These are phyloP conservation scores for Endocalyx cinctus DNA, from an alignment of 2,329 filamentous ascomycete genomes.

Conservation along the genomic window DNA sequence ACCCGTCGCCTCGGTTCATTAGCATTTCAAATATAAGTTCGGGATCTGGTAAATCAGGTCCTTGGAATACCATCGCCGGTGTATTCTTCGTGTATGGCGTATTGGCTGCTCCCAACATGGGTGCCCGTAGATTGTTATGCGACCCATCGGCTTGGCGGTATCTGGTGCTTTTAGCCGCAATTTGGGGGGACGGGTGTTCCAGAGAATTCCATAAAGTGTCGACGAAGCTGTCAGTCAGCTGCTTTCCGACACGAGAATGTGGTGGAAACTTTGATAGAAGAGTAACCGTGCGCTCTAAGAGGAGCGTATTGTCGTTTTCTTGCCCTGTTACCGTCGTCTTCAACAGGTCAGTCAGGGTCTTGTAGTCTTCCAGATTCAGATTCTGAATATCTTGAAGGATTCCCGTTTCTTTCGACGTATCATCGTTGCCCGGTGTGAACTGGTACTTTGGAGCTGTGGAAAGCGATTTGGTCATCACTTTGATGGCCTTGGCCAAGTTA, in stretches of 20 bases:
- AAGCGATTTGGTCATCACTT: no score
- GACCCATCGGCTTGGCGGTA: slow-evolving; percentile 23
- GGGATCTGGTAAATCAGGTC: slow-evolving; percentile 24
- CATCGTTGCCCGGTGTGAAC: no score
- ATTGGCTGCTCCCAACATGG: slow-evolving; percentile 26
- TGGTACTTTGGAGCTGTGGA: no score
- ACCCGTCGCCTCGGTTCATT: slow-evolving; percentile 20
- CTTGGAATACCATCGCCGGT: slow-evolving; percentile 16
- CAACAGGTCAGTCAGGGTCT: no score
- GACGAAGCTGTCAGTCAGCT: slow-evolving; percentile 14
- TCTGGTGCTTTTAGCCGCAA: slow-evolving; percentile 3
- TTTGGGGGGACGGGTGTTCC: slow-evolving; percentile 14
- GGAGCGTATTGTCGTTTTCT: slow-evolving; percentile 12
- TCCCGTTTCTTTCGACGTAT: no score
- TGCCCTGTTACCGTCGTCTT: slow-evolving; percentile 8
- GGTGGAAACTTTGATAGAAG: slow-evolving; percentile 14
- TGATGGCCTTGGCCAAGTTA: no score
- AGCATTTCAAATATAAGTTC: slow-evolving; percentile 26
- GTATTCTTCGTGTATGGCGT: slow-evolving; percentile 27
- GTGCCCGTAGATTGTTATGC: slow-evolving; percentile 22
- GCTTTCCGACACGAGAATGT: slow-evolving; percentile 10
- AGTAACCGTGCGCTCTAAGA: slow-evolving; percentile 15
- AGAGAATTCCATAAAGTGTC: slow-evolving; percentile 13
- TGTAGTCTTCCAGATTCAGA: no score
- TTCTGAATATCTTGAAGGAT: no score